Conservation (phyloP, 23 red algal genomes). For the Gracilaria caudata region DNA sequence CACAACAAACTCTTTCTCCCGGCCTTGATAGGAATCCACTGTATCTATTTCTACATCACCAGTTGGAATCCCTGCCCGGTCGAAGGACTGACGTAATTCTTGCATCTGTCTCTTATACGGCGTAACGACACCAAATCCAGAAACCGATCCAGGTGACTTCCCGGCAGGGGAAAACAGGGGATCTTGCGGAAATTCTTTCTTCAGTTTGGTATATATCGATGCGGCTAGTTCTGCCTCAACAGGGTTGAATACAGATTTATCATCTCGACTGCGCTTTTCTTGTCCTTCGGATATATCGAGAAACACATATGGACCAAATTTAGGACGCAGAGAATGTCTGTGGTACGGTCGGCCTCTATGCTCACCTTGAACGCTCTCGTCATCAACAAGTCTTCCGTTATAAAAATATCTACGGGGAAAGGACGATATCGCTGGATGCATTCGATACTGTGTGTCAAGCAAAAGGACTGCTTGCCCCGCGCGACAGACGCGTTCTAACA, state of each 20-base stretch:
- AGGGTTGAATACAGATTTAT: slow-evolving; percentile 67
- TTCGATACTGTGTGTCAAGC: slow-evolving; percentile 96
- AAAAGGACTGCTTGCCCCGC: slow-evolving; percentile 58
- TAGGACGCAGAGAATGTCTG: slow-evolving; percentile 44
- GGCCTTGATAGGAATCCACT: slow-evolving; percentile 90
- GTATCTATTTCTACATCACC: slow-evolving; percentile 88
- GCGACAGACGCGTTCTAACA: slow-evolving; percentile 87
- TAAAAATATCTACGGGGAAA: slow-evolving; percentile 96
- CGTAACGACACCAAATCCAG: slow-evolving; percentile 76
- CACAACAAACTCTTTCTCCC: slow-evolving; percentile 92
- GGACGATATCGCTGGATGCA: slow-evolving; percentile 93
- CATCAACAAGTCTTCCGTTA: slow-evolving; percentile 69
- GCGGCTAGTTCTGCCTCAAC: slow-evolving; percentile 71
- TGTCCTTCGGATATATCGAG: slow-evolving; percentile 69
- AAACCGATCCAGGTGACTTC: slow-evolving; percentile 45
- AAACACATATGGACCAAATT: slow-evolving; percentile 86
- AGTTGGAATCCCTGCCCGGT: slow-evolving; percentile 68
- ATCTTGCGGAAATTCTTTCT: slow-evolving; percentile 68
- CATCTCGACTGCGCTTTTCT: slow-evolving; percentile 61
- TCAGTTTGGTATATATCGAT: slow-evolving; percentile 65
- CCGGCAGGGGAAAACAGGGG: slow-evolving; percentile 57
- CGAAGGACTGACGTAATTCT: slow-evolving; percentile 67
- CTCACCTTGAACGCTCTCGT: slow-evolving; percentile 59
- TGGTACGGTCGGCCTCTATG: slow-evolving; percentile 51
- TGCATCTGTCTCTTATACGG: slow-evolving; percentile 84